Evolutionary conservation across 2,329 filamentous ascomycete species (phyloP), one percentile per base, ranked within the genome.

Genomic region (Botrytis cinerea): DNA sequence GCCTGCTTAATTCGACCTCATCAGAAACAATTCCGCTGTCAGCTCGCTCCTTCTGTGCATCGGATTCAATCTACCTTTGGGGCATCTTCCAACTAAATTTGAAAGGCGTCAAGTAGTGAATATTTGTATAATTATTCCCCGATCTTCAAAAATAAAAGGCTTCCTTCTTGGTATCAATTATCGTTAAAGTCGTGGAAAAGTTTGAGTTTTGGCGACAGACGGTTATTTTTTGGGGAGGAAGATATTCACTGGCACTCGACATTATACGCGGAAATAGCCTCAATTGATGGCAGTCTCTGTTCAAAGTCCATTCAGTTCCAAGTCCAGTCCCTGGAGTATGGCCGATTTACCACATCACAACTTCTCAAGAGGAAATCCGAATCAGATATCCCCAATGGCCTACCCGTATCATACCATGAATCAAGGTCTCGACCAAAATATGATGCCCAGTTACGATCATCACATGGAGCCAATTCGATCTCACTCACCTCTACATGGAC

Each of bases 281-380:
- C 74, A 79, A 77, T 79, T 80, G 78, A 81, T 80, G 80, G 79
- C 80, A 79, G 77, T 80, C 66, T 80, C 78, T 75, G 76, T 80
- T 71, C 79, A 79, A 76, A 72, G 75, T 75, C 75, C 75, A 76
- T 74, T 77, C 54, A 76, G 76, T 74, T 78, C 79, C 73, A 80
- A 78, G 74, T 75, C 77, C 75, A 77, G 74, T 73, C 78, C 79
- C 76, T 80, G 79, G 79, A 76, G 78, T 72, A 73, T 78, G 76
- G 77, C 76, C 74, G 78, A 79, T 74, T 72, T 77, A 71, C 75
- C 74, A 60, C 75, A 72, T 57, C 63, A 76, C 62, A 79, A 75
- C 72, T 76, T 76, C 66, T 66, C 78, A 35, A 74, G 77, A 61
- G 77, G 73, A 71, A 73, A 77, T 40, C 77, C 77, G 68, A 74